Percentiles rank a stretch among this genome's conserved stretches.
Conservation (phyloP, 2,329 filamentous ascomycete species). For the Trichoderma citrinoviride region DNA sequence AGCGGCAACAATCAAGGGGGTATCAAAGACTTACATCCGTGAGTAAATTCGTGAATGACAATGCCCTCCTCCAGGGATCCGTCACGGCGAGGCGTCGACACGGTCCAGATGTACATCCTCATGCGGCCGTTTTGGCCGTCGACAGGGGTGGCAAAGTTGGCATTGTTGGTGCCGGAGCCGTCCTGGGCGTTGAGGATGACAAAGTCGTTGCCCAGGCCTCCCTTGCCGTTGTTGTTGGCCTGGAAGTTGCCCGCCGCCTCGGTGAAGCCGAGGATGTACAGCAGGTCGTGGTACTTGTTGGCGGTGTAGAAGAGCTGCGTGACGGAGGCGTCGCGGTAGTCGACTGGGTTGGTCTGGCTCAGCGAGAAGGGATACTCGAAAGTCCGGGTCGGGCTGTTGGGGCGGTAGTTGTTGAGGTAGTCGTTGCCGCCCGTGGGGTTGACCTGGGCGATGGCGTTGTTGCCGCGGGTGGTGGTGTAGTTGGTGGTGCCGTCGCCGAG, state of each 20-base stretch:
- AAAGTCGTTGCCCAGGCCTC: conserved; percentile 50
- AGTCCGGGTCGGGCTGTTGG: conserved; percentile 39
- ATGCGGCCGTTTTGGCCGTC: conserved; percentile 53
- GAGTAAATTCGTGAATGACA: conserved; percentile 59
- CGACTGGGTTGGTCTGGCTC: conserved; percentile 34
- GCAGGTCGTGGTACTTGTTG: conserved; percentile 58
- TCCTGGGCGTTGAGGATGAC: conserved; percentile 59
- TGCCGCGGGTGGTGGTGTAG: conserved; percentile 55
- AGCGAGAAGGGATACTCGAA: conserved; percentile 49
- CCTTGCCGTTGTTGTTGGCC: conserved; percentile 52
- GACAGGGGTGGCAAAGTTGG: conserved; percentile 54
- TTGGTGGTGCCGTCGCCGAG: conserved; percentile 45
- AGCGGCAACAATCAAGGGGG: too few relatives aligned
- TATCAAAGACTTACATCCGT: conserved; percentile 40
- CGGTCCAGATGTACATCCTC: conserved; percentile 58
- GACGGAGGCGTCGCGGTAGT: conserved; percentile 54
- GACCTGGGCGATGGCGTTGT: conserved; percentile 56
- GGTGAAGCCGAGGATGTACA: conserved; percentile 56
- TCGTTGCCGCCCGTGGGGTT: conserved; percentile 42
- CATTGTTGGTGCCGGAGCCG: conserved; percentile 54
- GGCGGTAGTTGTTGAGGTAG: conserved; percentile 45
- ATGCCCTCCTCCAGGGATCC: conserved; percentile 59
- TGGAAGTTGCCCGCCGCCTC: conserved; percentile 61
- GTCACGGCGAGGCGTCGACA: conserved; percentile 48
- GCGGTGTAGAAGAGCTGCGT: conserved; percentile 61